These are phyloP conservation scores for Darksidea phi DNA, from an alignment of 495 filamentous ascomycete species.

Conservation along the genomic window DNA sequence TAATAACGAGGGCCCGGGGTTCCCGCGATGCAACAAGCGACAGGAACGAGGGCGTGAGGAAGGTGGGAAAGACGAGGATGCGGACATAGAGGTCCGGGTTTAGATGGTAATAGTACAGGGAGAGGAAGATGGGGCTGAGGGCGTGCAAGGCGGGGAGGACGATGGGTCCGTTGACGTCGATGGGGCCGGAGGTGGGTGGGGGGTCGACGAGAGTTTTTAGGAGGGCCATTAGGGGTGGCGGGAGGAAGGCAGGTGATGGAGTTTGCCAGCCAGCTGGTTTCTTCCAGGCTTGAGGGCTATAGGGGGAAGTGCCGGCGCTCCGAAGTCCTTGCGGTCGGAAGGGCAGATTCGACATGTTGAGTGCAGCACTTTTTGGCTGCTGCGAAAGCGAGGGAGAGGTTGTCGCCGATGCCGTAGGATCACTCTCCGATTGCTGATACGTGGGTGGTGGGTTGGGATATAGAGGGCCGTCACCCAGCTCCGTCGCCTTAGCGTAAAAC, in stretches of 20 bases:
- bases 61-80: conserved; percentile 24
- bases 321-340: conserved; percentile 10
- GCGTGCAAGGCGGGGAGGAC: conserved; percentile 23
- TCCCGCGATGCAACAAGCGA: conserved; percentile 8
- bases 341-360: conserved; percentile 9
- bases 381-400: conserved; percentile 68
- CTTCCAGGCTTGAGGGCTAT: neutral
- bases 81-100: conserved; percentile 22
- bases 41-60: conserved; percentile 21
- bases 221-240: conserved; percentile 20
- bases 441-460: conserved; percentile 10
- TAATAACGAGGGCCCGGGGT: conserved; percentile 19
- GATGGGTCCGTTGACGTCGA: conserved; percentile 14
- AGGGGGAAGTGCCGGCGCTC: neutral
- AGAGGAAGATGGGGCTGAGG: conserved; percentile 27
- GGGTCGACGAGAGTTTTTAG: conserved; percentile 14
- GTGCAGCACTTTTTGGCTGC: conserved; percentile 48
- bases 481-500: neutral
- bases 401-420: conserved; percentile 60
- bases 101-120: conserved; percentile 26
- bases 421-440: neutral
- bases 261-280: conserved; percentile 6
- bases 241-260: conserved; percentile 29
- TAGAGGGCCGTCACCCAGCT: neutral
- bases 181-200: neutral